Percentiles rank a stretch among this genome's conserved stretches.
phyloP scores from a whole-genome alignment of 2,329 filamentous ascomycete species.

The Mollisiaceae sp. region DNA sequence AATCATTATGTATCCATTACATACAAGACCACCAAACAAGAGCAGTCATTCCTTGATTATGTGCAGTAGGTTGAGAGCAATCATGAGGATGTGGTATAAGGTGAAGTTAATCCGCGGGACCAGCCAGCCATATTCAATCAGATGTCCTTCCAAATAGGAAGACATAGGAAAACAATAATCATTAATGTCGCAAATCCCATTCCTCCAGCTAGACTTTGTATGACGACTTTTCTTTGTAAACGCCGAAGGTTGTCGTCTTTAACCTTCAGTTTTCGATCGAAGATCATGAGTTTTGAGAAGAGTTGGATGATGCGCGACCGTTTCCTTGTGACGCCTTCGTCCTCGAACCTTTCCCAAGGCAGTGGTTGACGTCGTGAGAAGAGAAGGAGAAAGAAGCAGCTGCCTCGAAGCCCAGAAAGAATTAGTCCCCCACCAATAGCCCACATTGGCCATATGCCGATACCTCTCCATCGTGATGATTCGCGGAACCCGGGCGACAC shows the following conservation, averaged over 20 bases:
- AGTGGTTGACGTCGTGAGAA: constrained; percentile 52
- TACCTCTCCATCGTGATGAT: constrained; percentile 47
- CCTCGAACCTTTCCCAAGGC: constrained; percentile 55
- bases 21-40: neutral
- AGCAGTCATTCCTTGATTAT: neutral
- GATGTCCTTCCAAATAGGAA: constrained; percentile 50
- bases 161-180: constrained; percentile 64
- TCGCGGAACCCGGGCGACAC: constrained; percentile 46
- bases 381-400: constrained; percentile 54
- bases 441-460: constrained; percentile 53
- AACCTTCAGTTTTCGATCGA: constrained; percentile 52
- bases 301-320: constrained; percentile 38
- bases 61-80: neutral
- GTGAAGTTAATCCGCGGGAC: neutral
- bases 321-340: constrained; percentile 32
- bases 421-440: constrained; percentile 50
- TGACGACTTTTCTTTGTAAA: constrained; percentile 51
- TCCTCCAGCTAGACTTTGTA: constrained; percentile 66
- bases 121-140: constrained; percentile 4
- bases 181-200: constrained; percentile 75
- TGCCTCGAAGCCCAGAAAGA: constrained; percentile 51
- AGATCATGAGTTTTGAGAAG: constrained; percentile 51
- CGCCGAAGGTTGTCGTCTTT: constrained; percentile 50
- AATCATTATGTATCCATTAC: constrained; percentile 5
- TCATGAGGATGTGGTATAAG: neutral